Conservation (phyloP, 2,329 filamentous ascomycete species). For the Chaetomium strumarium region DNA sequence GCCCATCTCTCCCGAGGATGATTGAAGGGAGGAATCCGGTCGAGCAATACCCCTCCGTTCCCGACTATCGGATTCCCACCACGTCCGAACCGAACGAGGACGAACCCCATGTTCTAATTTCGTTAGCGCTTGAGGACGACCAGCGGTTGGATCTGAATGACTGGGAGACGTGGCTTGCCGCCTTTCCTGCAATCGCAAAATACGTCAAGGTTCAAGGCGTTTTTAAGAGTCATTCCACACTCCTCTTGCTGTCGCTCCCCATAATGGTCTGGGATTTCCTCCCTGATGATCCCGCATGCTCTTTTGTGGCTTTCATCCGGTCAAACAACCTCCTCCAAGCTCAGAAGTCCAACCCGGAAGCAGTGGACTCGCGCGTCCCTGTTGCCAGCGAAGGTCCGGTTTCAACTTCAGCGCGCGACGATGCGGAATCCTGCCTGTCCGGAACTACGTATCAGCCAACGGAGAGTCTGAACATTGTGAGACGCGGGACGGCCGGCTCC, state of each 20-base stretch:
- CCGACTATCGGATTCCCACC: conserved; percentile 14
- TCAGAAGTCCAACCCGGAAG: background rate
- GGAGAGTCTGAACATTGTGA: conserved; percentile 12
- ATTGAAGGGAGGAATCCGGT: conserved; percentile 13
- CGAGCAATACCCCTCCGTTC: conserved; percentile 7
- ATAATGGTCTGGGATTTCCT: conserved; percentile 56
- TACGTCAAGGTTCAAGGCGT: conserved; percentile 56
- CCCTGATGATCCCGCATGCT: conserved; percentile 51
- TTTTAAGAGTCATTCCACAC: conserved; percentile 56
- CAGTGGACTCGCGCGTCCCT: conserved; percentile 13
- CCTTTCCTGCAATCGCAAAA: conserved; percentile 52
- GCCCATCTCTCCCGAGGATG: conserved; percentile 5
- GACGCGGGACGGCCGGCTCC: background rate
- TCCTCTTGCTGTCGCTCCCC: conserved; percentile 52
- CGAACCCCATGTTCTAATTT: conserved; percentile 56
- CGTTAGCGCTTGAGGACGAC: conserved; percentile 52
- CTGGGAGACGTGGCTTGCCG: conserved; percentile 52
- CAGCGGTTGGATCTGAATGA: conserved; percentile 51
- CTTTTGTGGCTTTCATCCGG: conserved; percentile 53
- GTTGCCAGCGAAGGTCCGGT: conserved; percentile 17
- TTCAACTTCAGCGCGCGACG: conserved; percentile 9
- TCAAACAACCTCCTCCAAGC: conserved; percentile 46
- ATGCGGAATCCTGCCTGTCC: conserved; percentile 28
- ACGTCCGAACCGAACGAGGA: conserved; percentile 46
- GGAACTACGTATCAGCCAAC: conserved; percentile 28